Evolutionary conservation across 495 filamentous ascomycete species (phyloP).

Genomic region (Xylaria telfairii): DNA sequence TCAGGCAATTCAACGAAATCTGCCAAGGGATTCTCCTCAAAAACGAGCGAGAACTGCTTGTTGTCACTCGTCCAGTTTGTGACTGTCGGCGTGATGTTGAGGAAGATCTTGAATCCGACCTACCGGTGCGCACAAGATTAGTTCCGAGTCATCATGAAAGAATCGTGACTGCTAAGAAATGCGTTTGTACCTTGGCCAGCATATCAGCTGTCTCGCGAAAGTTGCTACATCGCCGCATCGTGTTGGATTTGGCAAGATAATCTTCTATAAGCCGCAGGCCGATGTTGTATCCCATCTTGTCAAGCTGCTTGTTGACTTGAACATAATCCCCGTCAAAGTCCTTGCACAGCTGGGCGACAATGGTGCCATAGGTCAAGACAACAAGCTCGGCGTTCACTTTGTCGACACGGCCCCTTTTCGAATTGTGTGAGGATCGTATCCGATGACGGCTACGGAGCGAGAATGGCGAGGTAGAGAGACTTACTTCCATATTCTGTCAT

Average conservation of each 20-base stretch:
- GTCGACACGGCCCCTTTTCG: conserved; percentile 65
- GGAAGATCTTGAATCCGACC: conserved; percentile 98
- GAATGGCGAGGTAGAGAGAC: conserved; percentile 42
- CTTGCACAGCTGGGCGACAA: conserved; percentile 94
- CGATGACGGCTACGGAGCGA: not conserved
- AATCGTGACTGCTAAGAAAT: conserved; percentile 14
- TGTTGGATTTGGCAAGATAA: conserved; percentile 92
- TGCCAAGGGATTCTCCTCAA: conserved; percentile 95
- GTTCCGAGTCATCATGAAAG: not conserved
- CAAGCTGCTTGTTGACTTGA: conserved; percentile 95
- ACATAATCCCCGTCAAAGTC: conserved; percentile 92
- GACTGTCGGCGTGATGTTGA: conserved; percentile 94
- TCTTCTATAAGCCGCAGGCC: conserved; percentile 96
- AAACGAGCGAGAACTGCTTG: conserved; percentile 93
- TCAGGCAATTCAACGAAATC: conserved; percentile 98
- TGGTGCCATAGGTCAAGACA: conserved; percentile 96
- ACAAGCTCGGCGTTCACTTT: conserved; percentile 91
- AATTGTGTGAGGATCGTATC: conserved; percentile 24
- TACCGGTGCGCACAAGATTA: conserved; percentile 40
- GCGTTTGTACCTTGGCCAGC: conserved; percentile 77
- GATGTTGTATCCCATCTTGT: conserved; percentile 99
- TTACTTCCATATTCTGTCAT: conserved; percentile 93
- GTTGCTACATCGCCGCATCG: conserved; percentile 81
- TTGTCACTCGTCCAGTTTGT: conserved; percentile 95
- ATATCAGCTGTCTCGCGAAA: conserved; percentile 96